Evolutionary conservation across 441 rosid genomes (phyloP), one percentile per base, ranked within the genome.

Genomic region (Melastoma candidum): DNA sequence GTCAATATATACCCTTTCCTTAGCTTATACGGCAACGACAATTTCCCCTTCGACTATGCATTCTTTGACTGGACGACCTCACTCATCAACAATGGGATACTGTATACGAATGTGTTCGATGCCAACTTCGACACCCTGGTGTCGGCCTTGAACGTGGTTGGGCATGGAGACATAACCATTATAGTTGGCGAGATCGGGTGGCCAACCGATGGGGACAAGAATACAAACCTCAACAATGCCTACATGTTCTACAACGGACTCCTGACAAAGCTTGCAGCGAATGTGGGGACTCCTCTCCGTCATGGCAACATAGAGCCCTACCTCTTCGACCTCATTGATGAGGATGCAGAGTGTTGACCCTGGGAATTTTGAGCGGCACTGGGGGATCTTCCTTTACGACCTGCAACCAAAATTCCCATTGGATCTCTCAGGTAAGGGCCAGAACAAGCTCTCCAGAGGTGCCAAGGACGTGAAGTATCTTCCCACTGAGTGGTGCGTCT

Each of bases 131-230:
- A 93, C 68, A 88, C 95, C 36, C 71, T 89, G 48, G 79, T 85
- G 9, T 77, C 97, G 1, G 68, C 97, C 41, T 60, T 88, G 12
- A 77, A 73, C 47, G 83, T 74, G 0, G 78, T 59, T 3, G 89
- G 87, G 0, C 71, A 67, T 14, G 88, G 85, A 0, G 61, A 80
- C 2, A 62, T 88, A 73, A 61, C 85, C 2, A 74, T 88, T 53
- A 63, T 88, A 0, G 92, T 93, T 3, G 98, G 98, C 43, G 98
- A 88, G 71, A 95, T 81, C 2, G 98, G 98, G 25, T 93, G 98
- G 98, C 98, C 97, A 0, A 88, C 97, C 0, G 97, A 88, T 39
- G 99, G 96, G 0, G 95, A 93, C 74, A 72, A 69, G 69, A 80
- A 81, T 51, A 96, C 78, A 1, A 88, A 77, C 12, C n/a, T 50